Base-by-base conservation (phyloP, 2,329 filamentous ascomycete species). In the Botrytis paeoniae region DNA sequence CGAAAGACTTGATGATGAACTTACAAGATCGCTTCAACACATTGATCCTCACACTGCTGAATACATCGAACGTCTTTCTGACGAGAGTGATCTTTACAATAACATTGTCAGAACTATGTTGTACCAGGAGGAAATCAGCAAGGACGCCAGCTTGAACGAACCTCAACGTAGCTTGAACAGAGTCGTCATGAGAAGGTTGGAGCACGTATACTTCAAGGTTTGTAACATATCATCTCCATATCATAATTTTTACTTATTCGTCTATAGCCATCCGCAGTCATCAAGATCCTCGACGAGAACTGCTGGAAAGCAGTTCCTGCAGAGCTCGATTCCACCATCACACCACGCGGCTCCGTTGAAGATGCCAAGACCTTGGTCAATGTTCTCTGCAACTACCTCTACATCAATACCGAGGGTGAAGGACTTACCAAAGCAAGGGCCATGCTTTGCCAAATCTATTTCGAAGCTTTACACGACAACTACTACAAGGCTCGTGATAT, bases 381-480 rank as follows among this genome's bases (percentile, higher is more conserved):
- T 81, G 90, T 91, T 51, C 92, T 99, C 70, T 97, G 94, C 89
- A 94, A 92, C 82, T 98, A 98, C 83, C 91, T 99, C 62, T 99
- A 98, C 88, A 88, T 89, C 83, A 87, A 98, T 86, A 97, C 94
- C 82, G 95, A 98, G 81, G 95, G 65, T 29, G 70, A 72, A 14
- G 71, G 95, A 78, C 98, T 99, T 80, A 95, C 98, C 80, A 92
- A 95, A 77, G 97, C 95, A 74, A 92, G 96, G 74, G 95, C 96
- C 63, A 98, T 99, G 95, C 88, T 99, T 75, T 98, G 94, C 87
- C 94, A 98, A 85, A 96, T 99, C 76, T 99, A 99, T 87, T 97
- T 97, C 90, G 88, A 98, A 78, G 96, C 96, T 69, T 89, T 99
- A 70, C 96, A 99, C 84, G 95, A 98, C 84, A 92, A 97, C 80